Evolutionary conservation across 257 asterid species (phyloP).

Genomic region (Solanum chaucha): DNA sequence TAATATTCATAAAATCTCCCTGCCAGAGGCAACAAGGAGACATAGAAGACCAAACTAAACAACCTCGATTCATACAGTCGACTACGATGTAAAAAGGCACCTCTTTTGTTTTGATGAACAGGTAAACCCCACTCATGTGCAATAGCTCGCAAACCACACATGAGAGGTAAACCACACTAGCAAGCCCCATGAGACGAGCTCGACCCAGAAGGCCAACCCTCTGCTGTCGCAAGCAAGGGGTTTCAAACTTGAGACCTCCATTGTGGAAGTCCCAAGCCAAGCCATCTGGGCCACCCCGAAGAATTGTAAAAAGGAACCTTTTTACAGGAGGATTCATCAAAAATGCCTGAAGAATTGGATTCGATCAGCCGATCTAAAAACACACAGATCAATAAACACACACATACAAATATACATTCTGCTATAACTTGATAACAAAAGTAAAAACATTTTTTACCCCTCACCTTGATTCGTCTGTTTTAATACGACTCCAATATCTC

Average conservation of each 20-base stretch:
- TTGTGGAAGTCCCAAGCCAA: background rate
- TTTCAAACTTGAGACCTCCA: background rate
- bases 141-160: background rate
- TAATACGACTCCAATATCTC: slow-evolving; percentile 82
- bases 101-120: background rate
- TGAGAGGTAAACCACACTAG: background rate
- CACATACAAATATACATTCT: background rate
- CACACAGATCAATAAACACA: slow-evolving; percentile 1
- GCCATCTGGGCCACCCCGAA: background rate
- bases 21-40: background rate
- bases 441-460: slow-evolving; percentile 2
- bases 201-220: background rate
- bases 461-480: slow-evolving; percentile 85
- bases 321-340: background rate
- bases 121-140: background rate
- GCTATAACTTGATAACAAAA: background rate
- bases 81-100: background rate
- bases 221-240: background rate
- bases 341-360: background rate
- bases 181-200: background rate
- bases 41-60: background rate
- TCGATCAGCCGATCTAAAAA: slow-evolving; percentile 13
- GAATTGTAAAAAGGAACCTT: background rate
- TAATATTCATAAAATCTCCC: background rate
- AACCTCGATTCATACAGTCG: background rate